Base-by-base conservation (phyloP, 2,329 filamentous ascomycete species). In the Talaromyces sp. region DNA sequence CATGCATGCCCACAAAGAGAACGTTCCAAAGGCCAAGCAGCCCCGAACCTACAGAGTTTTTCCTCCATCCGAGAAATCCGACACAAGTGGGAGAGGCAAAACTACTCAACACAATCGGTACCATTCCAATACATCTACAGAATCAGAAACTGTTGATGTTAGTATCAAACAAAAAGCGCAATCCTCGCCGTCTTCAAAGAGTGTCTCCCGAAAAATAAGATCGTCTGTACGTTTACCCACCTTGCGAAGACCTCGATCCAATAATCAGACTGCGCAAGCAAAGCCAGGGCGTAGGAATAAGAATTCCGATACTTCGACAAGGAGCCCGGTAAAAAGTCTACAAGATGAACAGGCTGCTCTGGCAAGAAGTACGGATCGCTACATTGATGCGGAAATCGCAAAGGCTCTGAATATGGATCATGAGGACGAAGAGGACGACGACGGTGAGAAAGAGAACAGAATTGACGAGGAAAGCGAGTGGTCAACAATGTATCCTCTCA, bases 281-380 rank as follows among this genome's bases (percentile, higher is more conserved):
- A 58, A 41, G 10, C 31, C 11, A 7, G 33, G 33, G 31, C 17
- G 31, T n/a, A 11, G 35, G 19, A 25, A 60, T 11, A 45, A 41
- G 22, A 22, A 11, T 7, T 25, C 57, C 15, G 10, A 33, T 3
- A 17, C 13, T 3, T 35, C 11, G 11, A 25, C 11, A 6, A 59
- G 31, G 27, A 54, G 47, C 13, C 31, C 54, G 11, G 35, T 61
- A 7, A 33, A 49, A 19, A 66, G 37, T 10, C 65, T 63, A 31
- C 52, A 50, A n/a, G 65, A 66, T n/a, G 65, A 66, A 22, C 65
- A 64, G 33, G 65, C 52, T 3, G 62, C 61, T 17, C 37, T 66
- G 37, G 65, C 65, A 9, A 60, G 50, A 52, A 66, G 62, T 45
- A 63, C 62, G 11, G 65, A 66, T n/a, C 65, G 65, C 25, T 66